These are phyloP conservation scores for Leptographium radiaticola DNA, from an alignment of 2,329 filamentous ascomycete genomes.

Conservation along the genomic window DNA sequence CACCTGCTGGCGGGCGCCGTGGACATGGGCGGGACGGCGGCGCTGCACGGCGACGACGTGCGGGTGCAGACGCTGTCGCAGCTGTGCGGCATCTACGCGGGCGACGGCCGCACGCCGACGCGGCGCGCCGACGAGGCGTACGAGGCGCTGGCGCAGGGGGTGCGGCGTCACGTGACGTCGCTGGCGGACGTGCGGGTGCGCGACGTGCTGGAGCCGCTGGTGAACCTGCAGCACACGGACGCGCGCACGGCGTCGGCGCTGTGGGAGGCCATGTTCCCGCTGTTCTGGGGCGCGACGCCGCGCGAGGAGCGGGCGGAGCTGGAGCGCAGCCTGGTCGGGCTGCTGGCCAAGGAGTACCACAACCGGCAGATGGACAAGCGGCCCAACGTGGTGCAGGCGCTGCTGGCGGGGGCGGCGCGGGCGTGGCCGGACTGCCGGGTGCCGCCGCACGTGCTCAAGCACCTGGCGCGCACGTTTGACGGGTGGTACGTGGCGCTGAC, in stretches of 20 bases:
- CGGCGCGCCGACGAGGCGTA: conserved; percentile 72
- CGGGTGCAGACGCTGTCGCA: conserved; percentile 60
- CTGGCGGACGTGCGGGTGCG: conserved; percentile 75
- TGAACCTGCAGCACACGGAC: conserved; percentile 86
- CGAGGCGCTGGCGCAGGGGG: conserved; percentile 63
- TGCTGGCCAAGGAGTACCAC: conserved; percentile 93
- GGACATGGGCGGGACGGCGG: conserved; percentile 67
- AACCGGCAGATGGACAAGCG: conserved; percentile 86
- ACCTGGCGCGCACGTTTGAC: conserved; percentile 84
- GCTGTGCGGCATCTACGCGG: conserved; percentile 59
- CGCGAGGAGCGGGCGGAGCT: conserved; percentile 84
- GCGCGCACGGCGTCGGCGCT: conserved; percentile 70
- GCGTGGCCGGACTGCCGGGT: conserved; percentile 82
- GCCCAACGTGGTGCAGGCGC: conserved; percentile 87
- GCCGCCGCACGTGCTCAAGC: conserved; percentile 92
- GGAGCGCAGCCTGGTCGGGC: conserved; percentile 77
- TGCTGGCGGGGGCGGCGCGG: conserved; percentile 77
- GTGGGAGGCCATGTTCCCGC: conserved; percentile 82
- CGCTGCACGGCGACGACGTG: conserved; percentile 76
- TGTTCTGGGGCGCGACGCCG: conserved; percentile 81
- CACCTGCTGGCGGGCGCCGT: conserved; percentile 85
- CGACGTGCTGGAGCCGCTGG: conserved; percentile 80
- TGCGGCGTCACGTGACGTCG: conserved; percentile 74
- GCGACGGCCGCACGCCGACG: conserved; percentile 50
- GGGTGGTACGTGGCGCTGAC: conserved; percentile 92